Evolutionary conservation across 306 rosid species (phyloP).

Genomic region (Luffa aegyptiaca): DNA sequence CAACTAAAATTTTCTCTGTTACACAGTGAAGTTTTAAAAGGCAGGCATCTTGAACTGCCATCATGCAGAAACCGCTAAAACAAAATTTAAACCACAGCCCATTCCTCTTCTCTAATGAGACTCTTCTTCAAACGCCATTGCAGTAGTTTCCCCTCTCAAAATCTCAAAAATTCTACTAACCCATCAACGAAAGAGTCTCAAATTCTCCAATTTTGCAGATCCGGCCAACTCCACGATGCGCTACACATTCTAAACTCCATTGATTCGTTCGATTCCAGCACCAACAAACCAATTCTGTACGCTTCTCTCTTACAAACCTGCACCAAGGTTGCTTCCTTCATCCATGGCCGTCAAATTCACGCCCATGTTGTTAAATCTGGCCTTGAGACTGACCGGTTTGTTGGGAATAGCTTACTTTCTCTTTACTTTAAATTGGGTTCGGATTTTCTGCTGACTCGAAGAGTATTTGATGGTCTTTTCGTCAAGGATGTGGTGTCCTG

Average conservation of each 20-base stretch:
- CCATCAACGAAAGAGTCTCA: conserved; percentile 23
- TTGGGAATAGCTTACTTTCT: conserved; percentile 69
- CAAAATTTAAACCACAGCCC: neutral
- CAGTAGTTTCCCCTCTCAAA: conserved; percentile 24
- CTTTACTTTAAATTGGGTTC: conserved; percentile 59
- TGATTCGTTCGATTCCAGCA: conserved; percentile 12
- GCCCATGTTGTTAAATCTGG: conserved; percentile 60
- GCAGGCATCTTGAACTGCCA: neutral
- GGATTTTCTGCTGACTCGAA: conserved; percentile 31
- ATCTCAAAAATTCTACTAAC: conserved; percentile 5
- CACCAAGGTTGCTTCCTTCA: conserved; percentile 33
- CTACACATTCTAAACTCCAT: conserved; percentile 36
- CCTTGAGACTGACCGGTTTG: conserved; percentile 58
- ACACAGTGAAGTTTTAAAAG: too few species aligned
- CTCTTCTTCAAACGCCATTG: conserved; percentile 28
- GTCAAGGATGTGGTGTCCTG: conserved; percentile 68
- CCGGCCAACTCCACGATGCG: conserved; percentile 35
- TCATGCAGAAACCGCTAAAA: neutral
- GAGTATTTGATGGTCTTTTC: conserved; percentile 41
- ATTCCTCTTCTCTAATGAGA: conserved; percentile 27
- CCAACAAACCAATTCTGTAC: conserved; percentile 41
- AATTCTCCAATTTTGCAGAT: conserved; percentile 37
- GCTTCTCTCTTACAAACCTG: conserved; percentile 69
- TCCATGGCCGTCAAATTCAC: conserved; percentile 52
- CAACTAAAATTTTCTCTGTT: too few species aligned